A percentile compares a stretch with the other conserved stretches of the same genome.
Evolutionary conservation across 176 grass and related monocot species (phyloP).

Genomic region (Hordeum marinum): DNA sequence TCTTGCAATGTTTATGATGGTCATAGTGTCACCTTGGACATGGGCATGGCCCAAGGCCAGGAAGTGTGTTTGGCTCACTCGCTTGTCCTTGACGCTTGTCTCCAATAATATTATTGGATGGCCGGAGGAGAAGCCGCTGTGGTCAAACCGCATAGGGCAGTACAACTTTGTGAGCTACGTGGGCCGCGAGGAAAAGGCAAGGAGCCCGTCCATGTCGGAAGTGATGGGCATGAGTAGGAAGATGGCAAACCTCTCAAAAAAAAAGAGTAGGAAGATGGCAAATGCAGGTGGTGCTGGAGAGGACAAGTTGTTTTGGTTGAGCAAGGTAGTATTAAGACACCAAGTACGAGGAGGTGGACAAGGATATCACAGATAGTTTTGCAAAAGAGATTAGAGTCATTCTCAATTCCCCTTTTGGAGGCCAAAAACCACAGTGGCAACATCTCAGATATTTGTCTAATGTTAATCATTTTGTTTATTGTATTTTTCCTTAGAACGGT

Average conservation of each 20-base stretch:
- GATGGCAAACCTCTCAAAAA: too few species aligned
- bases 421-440: background rate
- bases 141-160: conserved; percentile 23
- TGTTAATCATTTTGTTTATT: too few species aligned
- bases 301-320: background rate
- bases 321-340: background rate
- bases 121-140: background rate
- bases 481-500: too few species aligned
- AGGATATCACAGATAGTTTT: background rate
- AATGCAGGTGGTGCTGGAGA: background rate
- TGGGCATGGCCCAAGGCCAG: background rate
- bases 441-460: background rate
- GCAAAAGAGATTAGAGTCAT: too few species aligned
- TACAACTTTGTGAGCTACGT: conserved; percentile 7
- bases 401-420: background rate
- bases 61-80: background rate
- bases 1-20: background rate
- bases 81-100: background rate
- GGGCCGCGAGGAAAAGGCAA: background rate
- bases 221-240: background rate
- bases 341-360: background rate
- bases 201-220: background rate
- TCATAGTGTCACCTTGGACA: background rate
- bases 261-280: too few species aligned
- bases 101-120: background rate